Conservation (phyloP, 2,329 filamentous ascomycete genomes). For the Davidsoniella eucalypti region DNA sequence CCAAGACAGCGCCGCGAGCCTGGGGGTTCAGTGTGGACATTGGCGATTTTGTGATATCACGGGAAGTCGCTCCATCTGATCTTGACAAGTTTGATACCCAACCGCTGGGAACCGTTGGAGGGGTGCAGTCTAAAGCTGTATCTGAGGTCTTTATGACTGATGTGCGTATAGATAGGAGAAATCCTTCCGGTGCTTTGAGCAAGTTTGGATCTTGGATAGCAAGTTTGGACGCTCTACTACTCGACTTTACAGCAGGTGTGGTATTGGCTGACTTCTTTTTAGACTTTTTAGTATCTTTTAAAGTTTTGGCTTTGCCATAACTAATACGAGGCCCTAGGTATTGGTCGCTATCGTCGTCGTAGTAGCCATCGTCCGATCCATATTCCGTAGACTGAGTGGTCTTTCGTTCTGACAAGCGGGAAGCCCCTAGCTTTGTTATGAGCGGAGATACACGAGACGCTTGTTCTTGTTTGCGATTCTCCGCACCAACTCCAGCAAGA, state of each 20-base stretch:
- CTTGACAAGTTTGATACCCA: neutral
- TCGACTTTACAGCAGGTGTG: too few relatives aligned
- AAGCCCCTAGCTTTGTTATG: constrained; percentile 25
- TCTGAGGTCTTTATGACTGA: too few relatives aligned
- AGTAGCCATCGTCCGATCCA: constrained; percentile 15
- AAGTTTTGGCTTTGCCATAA: constrained; percentile 7
- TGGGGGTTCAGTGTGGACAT: neutral
- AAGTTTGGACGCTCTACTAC: too few relatives aligned
- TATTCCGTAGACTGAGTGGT: too few relatives aligned
- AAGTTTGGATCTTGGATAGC: neutral
- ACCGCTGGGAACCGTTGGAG: constrained; percentile 4
- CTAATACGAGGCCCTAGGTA: constrained; percentile 20
- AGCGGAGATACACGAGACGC: neutral
- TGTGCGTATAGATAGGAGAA: neutral
- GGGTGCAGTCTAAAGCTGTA: neutral
- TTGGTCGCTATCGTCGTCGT: constrained; percentile 30
- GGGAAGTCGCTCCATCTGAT: too few relatives aligned
- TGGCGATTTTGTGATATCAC: too few relatives aligned
- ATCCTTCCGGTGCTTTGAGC: constrained; percentile 1
- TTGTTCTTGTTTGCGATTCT: neutral
- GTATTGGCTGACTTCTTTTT: constrained; percentile 18
- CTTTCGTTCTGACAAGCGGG: constrained; percentile 15
- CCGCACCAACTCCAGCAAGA: neutral
- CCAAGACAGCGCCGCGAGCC: constrained; percentile 27
- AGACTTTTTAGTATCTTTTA: constrained; percentile 32